Conservation (phyloP, 2,329 filamentous ascomycete species). For the Mycosphaerella sp. region DNA sequence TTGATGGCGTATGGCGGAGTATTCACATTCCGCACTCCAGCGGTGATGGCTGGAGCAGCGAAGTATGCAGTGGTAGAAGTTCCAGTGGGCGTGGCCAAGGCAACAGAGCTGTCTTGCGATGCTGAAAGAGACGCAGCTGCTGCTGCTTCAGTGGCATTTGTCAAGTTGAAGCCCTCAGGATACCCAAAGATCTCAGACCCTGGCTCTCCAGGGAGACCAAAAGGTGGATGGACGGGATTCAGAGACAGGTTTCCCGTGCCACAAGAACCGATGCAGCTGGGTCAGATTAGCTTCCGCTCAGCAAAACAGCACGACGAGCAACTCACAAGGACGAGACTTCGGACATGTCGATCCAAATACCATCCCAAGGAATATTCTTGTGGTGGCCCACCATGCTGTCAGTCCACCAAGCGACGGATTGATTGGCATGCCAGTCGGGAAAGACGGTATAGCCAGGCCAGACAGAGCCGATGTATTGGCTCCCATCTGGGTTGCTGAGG, state of each 20-base stretch:
- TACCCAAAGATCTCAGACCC: conserved; percentile 53
- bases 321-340: conserved; percentile 51
- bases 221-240: conserved; percentile 63
- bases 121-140: conserved; percentile 51
- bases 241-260: conserved; percentile 58
- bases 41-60: conserved; percentile 20
- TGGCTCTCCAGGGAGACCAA: conserved; percentile 58
- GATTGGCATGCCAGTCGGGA: conserved; percentile 54
- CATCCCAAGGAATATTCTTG: conserved; percentile 48
- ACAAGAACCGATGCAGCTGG: conserved; percentile 60
- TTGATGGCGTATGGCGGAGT: conserved; percentile 32
- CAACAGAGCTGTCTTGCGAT: conserved; percentile 44
- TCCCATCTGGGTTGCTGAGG: conserved; percentile 33
- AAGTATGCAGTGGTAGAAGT: conserved; percentile 22
- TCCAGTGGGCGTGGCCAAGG: conserved; percentile 23
- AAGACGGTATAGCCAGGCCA: conserved; percentile 50
- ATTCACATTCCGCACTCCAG: conserved; percentile 28
- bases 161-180: conserved; percentile 63
- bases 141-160: conserved; percentile 61
- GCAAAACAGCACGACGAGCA: no score
- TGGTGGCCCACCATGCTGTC: conserved; percentile 49
- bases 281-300: no score
- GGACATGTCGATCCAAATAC: conserved; percentile 56
- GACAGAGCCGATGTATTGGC: conserved; percentile 48
- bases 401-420: conserved; percentile 55